Evolutionary conservation across 2,329 filamentous ascomycete species (phyloP).

Genomic region (Penicillium sp.): DNA sequence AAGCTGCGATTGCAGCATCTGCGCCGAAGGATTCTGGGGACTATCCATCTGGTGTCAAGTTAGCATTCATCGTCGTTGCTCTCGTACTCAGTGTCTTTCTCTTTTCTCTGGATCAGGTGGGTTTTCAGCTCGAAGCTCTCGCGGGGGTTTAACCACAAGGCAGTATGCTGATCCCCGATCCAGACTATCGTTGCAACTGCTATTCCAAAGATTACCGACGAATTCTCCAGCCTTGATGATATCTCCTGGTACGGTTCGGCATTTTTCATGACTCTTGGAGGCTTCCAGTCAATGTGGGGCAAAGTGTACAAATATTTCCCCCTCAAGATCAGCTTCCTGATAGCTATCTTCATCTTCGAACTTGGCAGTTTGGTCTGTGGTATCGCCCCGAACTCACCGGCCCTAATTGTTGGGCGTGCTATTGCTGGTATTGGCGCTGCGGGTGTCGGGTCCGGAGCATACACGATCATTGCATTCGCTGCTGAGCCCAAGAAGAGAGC

Average conservation of each 20-base stretch:
- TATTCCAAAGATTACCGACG: constrained; percentile 31
- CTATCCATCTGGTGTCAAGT: not conserved
- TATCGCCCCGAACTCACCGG: constrained; percentile 33
- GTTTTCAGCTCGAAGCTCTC: constrained; percentile 7
- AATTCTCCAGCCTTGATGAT: constrained; percentile 31
- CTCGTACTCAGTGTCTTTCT: constrained; percentile 16
- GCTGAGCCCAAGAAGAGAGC: constrained; percentile 2
- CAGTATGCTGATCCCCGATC: not conserved
- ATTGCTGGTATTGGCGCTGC: constrained; percentile 39
- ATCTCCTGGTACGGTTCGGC: constrained; percentile 41
- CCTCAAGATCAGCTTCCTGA: constrained; percentile 37
- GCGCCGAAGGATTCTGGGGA: not conserved
- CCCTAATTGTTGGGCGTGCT: constrained; percentile 43
- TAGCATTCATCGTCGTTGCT: constrained; percentile 8
- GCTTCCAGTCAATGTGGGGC: constrained; percentile 35
- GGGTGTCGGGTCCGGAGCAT: constrained; percentile 33
- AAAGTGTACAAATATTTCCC: constrained; percentile 34
- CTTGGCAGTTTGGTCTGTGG: constrained; percentile 45
- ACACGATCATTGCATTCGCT: constrained; percentile 27
- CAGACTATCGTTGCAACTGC: constrained; percentile 11
- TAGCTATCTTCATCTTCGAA: constrained; percentile 44
- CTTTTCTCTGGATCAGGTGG: constrained; percentile 15
- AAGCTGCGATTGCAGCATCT: not conserved
- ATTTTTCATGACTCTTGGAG: constrained; percentile 36
- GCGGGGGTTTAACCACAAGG: not conserved